phyloP scores from a whole-genome alignment of 2,329 filamentous ascomycete genomes.

The Ascosphaera apis region DNA sequence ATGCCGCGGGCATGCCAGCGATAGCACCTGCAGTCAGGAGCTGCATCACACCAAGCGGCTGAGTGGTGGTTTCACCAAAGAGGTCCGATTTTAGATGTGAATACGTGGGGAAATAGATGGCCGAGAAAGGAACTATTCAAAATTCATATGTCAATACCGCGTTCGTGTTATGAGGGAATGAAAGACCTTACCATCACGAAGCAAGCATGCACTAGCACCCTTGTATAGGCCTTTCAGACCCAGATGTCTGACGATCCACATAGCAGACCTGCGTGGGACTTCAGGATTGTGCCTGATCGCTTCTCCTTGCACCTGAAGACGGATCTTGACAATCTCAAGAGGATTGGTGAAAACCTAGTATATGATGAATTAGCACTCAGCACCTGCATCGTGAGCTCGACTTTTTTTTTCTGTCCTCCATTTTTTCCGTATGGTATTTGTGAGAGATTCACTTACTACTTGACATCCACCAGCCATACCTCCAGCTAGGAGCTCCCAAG shows the following conservation, averaged over 20 bases:
- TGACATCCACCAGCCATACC: slow-evolving; percentile 79
- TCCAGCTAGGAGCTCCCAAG: slow-evolving; percentile 64
- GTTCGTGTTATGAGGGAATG: slow-evolving; percentile 3
- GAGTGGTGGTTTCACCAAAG: slow-evolving; percentile 69
- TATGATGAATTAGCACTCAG: too few species aligned
- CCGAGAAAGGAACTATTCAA: slow-evolving; percentile 61
- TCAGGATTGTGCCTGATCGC: slow-evolving; percentile 60
- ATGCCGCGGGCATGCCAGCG: slow-evolving; percentile 73
- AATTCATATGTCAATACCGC: not conserved
- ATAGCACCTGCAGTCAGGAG: slow-evolving; percentile 89
- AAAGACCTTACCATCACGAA: slow-evolving; percentile 43
- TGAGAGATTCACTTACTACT: slow-evolving; percentile 77
- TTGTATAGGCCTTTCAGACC: slow-evolving; percentile 92
- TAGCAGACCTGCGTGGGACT: slow-evolving; percentile 67
- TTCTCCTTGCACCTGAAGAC: slow-evolving; percentile 91
- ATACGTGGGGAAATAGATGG: slow-evolving; percentile 97
- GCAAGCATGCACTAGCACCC: slow-evolving; percentile 77
- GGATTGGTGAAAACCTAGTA: slow-evolving; percentile 81
- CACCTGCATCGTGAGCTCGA: too few species aligned
- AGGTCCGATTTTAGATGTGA: slow-evolving; percentile 80
- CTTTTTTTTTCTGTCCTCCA: too few species aligned
- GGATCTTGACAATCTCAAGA: slow-evolving; percentile 97
- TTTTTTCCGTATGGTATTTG: too few species aligned
- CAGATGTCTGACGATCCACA: slow-evolving; percentile 94
- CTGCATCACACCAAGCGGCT: slow-evolving; percentile 76